Percentiles rank a stretch among this genome's conserved stretches.
Evolutionary conservation across 352 stramenopile species (phyloP).

Genomic region (Plasmopara halstedii): DNA sequence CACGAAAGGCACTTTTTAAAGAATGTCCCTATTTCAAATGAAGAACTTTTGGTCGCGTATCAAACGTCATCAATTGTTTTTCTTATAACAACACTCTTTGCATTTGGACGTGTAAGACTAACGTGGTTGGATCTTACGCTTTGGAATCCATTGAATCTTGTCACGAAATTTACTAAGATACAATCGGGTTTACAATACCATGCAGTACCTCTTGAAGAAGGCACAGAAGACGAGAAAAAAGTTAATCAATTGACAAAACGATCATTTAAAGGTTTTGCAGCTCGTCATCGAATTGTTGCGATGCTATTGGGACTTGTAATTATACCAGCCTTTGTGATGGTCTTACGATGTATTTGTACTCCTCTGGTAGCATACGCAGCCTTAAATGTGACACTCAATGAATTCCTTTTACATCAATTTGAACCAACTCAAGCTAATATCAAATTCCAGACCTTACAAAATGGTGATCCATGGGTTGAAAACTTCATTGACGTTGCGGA

Average conservation of each 20-base stretch:
- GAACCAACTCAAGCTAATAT: neutral
- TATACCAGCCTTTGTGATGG: constrained; percentile 11
- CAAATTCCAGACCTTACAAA: neutral
- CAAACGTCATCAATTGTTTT: neutral
- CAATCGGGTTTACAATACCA: neutral
- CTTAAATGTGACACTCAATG: constrained; percentile 37
- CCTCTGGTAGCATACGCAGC: constrained; percentile 24
- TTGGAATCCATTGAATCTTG: constrained; percentile 5
- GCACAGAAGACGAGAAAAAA: neutral
- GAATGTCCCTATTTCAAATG: constrained; percentile 2
- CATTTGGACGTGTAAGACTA: neutral
- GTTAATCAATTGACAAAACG: neutral
- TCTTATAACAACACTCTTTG: constrained; percentile 5
- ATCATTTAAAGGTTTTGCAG: neutral
- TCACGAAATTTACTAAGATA: neutral
- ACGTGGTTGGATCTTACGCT: constrained; percentile 3
- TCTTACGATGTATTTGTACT: constrained; percentile 11
- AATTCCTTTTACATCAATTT: constrained; percentile 18
- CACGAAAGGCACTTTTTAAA: constrained; percentile 12
- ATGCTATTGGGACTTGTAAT: too few species aligned
- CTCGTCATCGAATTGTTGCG: constrained; percentile 2
- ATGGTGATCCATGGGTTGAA: neutral
- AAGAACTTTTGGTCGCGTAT: constrained; percentile 3
- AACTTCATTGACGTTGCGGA: constrained; percentile 25
- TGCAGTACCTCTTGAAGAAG: neutral